Base-by-base conservation (phyloP, 2,329 filamentous ascomycete species). In the Pyricularia sp. region DNA sequence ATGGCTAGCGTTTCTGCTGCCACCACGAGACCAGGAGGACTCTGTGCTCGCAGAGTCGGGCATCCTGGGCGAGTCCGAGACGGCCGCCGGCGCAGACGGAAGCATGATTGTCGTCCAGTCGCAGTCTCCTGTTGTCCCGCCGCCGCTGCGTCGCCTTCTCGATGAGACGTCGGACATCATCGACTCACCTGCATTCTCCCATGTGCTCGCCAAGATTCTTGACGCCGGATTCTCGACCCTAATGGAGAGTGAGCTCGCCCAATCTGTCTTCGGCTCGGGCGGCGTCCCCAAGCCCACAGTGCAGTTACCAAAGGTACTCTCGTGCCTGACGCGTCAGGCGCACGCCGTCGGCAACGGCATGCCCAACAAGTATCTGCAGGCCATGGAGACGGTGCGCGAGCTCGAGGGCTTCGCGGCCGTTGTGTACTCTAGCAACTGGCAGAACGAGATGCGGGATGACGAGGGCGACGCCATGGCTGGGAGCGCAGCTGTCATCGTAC, bases 111-210 rank as follows among this genome's bases (percentile, higher is more conserved):
- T 65, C 23, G 20, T 64, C 7, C 69, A 74, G 17, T 71, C 74
- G 31, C 75, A 77, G 9, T 74, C 78, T 3, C 75, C 81, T 2
- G 74, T 80, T n/a, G 83, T 85, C n/a, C 77, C 84, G 12, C 77
- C 80, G 7, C 86, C 89, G 1, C 86, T 99, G 69, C 89, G 94
- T 69, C 90, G 92, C 69, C 86, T 99, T 25, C 86, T 99, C 1
- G 94, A 99, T 77, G 95, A 99, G 82, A 98, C 95, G 1, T 92
- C 94, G 58, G 95, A 99, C 77, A 86, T 99, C 28, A 90, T 98
- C 76, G 95, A 99, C 76, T 97, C 95, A 1, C 95, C 95, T 0
- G 87, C 92, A 50, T 98, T 98, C 79, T 87, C 90, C 0, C 90
- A 93, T 75, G 93, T 99, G 50, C 85, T 97, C 64, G 92, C 91